These are phyloP conservation scores for Naganishia randhawae DNA, from an alignment of 768 basidiomycete genomes.

Conservation along the genomic window DNA sequence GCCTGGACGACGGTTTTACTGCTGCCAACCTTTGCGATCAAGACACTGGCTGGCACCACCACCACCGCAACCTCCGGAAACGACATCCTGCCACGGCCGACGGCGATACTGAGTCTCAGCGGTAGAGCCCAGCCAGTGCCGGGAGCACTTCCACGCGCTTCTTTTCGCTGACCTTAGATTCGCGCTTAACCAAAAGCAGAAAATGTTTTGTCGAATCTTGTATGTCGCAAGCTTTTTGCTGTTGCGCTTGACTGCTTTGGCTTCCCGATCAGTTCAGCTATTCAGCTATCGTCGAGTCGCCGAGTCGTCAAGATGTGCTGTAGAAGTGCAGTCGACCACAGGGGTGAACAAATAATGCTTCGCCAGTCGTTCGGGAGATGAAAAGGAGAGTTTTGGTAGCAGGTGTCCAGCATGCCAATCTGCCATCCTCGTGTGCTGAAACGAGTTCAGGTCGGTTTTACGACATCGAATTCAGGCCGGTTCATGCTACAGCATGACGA, in stretches of 20 bases:
- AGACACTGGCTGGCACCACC: slow-evolving; percentile 7
- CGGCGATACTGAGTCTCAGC: slow-evolving; percentile 14
- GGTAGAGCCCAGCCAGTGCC: background rate
- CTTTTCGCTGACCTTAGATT: background rate
- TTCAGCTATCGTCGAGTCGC: too few species aligned
- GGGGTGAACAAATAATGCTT: too few species aligned
- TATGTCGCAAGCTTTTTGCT: background rate
- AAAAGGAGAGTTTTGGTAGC: too few species aligned
- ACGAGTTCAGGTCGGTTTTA: too few species aligned
- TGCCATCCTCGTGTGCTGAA: too few species aligned
- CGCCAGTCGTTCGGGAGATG: too few species aligned
- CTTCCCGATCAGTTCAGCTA: too few species aligned
- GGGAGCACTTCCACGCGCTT: background rate
- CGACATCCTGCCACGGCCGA: slow-evolving; percentile 9
- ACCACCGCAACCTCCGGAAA: slow-evolving; percentile 1
- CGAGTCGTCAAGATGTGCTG: too few species aligned
- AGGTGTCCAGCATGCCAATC: too few species aligned
- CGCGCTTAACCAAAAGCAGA: background rate
- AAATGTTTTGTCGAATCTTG: background rate
- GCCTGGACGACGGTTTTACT: background rate
- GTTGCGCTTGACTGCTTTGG: background rate
- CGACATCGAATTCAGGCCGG: too few species aligned
- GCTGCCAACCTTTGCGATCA: slow-evolving; percentile 8
- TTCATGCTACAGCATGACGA: too few species aligned
- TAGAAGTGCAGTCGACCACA: too few species aligned